Evolutionary conservation across 176 grass and related monocot genomes (phyloP).

Genomic region (Guadua angustifolia): DNA sequence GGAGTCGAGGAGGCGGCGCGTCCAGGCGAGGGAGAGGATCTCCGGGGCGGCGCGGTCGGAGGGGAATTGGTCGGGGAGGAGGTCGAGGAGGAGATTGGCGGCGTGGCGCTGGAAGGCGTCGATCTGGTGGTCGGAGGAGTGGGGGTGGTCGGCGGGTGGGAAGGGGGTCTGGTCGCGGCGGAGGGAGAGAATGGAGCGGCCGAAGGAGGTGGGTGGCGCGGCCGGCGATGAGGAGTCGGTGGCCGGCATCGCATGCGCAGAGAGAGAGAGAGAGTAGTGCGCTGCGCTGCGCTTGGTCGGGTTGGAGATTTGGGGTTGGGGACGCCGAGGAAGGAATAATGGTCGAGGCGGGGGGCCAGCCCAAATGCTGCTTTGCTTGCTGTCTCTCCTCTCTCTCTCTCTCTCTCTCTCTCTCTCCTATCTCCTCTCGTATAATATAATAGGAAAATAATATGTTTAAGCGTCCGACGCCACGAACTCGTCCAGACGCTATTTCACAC

Average conservation of each 20-base stretch:
- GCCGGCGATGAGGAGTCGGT: conserved; percentile 54
- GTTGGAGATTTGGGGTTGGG: too few species aligned
- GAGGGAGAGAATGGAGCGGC: conserved; percentile 53
- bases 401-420: too few species aligned
- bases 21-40: conserved; percentile 76
- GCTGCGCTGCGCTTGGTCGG: too few species aligned
- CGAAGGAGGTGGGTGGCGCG: conserved; percentile 54
- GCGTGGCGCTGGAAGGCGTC: conserved; percentile 67
- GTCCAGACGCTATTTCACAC: too few species aligned
- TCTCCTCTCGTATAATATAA: too few species aligned
- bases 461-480: too few species aligned
- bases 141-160: conserved; percentile 13
- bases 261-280: not conserved
- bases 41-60: not conserved
- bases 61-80: conserved; percentile 44
- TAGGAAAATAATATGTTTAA: too few species aligned
- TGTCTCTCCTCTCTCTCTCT: too few species aligned
- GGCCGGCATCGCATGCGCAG: conserved; percentile 31
- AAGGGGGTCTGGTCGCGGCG: conserved; percentile 58
- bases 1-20: conserved; percentile 60
- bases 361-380: too few species aligned
- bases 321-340: too few species aligned
- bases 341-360: too few species aligned
- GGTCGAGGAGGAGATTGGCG: conserved; percentile 45
- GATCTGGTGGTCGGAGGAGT: conserved; percentile 44